These are phyloP conservation scores for Kalmusia sp. DNA, from an alignment of 2,329 filamentous ascomycete genomes.

Conservation along the genomic window DNA sequence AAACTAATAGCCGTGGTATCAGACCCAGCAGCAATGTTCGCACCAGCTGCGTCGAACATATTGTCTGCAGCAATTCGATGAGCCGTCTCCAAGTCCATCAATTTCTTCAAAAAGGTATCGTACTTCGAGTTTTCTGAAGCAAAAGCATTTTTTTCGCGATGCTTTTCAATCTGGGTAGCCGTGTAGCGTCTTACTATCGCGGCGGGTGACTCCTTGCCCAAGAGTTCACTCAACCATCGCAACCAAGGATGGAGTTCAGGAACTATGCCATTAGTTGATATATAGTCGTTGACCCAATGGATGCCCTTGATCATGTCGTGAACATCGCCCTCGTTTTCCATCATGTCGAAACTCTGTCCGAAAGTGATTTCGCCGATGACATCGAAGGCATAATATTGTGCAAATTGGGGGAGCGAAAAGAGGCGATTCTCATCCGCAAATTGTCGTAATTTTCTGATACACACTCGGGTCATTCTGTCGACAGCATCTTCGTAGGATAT, in stretches of 20 bases:
- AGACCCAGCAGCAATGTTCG: constrained; percentile 49
- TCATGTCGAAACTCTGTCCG: neutral
- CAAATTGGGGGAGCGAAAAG: constrained; percentile 37
- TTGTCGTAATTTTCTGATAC: constrained; percentile 36
- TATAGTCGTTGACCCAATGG: neutral
- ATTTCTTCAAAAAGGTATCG: neutral
- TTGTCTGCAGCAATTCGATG: neutral
- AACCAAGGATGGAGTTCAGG: neutral
- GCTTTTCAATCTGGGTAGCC: too few species aligned
- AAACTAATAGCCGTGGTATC: constrained; percentile 60
- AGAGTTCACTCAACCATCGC: neutral
- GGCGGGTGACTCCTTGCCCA: too few species aligned
- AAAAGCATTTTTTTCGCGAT: too few species aligned
- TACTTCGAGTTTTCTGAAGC: neutral
- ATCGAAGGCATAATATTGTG: constrained; percentile 59
- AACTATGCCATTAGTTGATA: neutral
- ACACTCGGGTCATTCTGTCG: constrained; percentile 21
- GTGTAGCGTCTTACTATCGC: too few species aligned
- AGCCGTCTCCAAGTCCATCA: neutral
- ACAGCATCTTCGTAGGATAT: constrained; percentile 33
- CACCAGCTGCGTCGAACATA: neutral
- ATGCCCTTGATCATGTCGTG: neutral
- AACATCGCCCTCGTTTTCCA: neutral
- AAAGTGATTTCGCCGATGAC: constrained; percentile 60
- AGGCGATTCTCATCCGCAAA: constrained; percentile 28